Evolutionary conservation across 1,139 yeast genomes (phyloP).

Genomic region (Suhomyces bribrorum): DNA sequence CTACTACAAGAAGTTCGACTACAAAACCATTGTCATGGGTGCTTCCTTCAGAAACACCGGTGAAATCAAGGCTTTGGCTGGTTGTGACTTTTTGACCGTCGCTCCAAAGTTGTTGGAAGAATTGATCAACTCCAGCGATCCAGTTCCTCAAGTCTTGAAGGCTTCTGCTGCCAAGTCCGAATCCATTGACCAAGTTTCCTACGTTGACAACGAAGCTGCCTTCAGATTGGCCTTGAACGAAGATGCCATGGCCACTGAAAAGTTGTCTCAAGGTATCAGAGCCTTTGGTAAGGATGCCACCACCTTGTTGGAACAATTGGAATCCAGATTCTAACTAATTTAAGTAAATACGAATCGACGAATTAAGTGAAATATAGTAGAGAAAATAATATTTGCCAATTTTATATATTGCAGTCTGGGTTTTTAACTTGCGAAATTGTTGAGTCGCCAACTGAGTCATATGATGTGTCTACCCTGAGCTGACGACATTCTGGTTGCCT

Average conservation of each 20-base stretch:
- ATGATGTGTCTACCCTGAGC: too few relatives aligned
- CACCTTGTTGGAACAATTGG: slow-evolving; percentile 78
- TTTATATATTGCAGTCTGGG: too few relatives aligned
- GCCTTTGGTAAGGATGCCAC: slow-evolving; percentile 92
- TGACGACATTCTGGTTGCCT: too few relatives aligned
- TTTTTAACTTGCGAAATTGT: too few relatives aligned
- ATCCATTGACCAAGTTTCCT: slow-evolving; percentile 71
- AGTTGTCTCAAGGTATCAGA: slow-evolving; percentile 97
- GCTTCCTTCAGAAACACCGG: slow-evolving; percentile 98
- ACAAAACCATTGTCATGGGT: slow-evolving; percentile 99
- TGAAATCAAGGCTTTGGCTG: slow-evolving; percentile 96
- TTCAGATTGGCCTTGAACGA: slow-evolving; percentile 93
- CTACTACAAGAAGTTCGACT: slow-evolving; percentile 97
- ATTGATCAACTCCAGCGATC: slow-evolving; percentile 72
- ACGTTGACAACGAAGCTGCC: slow-evolving; percentile 78
- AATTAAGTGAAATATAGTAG: neutral
- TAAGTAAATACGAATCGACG: neutral
- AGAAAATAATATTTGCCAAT: too few relatives aligned
- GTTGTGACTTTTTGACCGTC: slow-evolving; percentile 95
- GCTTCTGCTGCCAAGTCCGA: slow-evolving; percentile 55
- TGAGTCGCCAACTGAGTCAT: too few relatives aligned
- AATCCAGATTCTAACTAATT: slow-evolving; percentile 59
- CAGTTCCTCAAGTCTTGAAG: slow-evolving; percentile 80
- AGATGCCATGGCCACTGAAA: slow-evolving; percentile 98
- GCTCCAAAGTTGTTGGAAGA: slow-evolving; percentile 92